Evolutionary conservation across 352 stramenopile species (phyloP).

Genomic region (Pythium rhizo-oryzae): DNA sequence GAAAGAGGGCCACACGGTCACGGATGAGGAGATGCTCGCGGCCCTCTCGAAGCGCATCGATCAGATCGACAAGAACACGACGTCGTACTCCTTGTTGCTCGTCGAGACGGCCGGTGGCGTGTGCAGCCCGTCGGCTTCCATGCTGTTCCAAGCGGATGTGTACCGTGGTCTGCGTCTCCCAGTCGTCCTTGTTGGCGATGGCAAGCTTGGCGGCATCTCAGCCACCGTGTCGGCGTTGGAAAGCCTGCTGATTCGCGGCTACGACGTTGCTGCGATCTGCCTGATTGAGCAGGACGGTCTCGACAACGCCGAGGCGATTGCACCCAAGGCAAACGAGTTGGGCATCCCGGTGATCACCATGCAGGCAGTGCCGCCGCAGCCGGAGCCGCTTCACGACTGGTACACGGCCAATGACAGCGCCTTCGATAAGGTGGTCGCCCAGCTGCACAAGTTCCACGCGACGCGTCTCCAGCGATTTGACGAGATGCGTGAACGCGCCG

Average conservation of each 20-base stretch:
- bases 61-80: slow-evolving; percentile 37
- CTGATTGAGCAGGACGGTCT: slow-evolving; percentile 80
- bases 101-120: slow-evolving; percentile 97
- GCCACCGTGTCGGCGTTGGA: slow-evolving; percentile 94
- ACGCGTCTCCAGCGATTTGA: slow-evolving; percentile 54
- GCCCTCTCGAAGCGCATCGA: slow-evolving; percentile 65
- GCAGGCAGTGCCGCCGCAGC: slow-evolving; percentile 67
- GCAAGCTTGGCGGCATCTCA: slow-evolving; percentile 95
- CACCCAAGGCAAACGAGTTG: slow-evolving; percentile 60
- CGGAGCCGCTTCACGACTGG: slow-evolving; percentile 75
- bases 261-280: slow-evolving; percentile 87
- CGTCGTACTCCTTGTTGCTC: slow-evolving; percentile 62
- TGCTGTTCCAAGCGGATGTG: slow-evolving; percentile 93
- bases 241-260: slow-evolving; percentile 90
- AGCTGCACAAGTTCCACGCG: slow-evolving; percentile 61
- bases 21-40: slow-evolving; percentile 86
- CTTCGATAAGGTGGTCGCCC: slow-evolving; percentile 57
- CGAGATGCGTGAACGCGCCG: slow-evolving; percentile 56
- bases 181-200: slow-evolving; percentile 96
- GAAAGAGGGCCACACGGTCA: slow-evolving; percentile 86
- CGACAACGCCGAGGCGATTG: slow-evolving; percentile 67
- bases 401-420: slow-evolving; percentile 46
- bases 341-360: slow-evolving; percentile 81
- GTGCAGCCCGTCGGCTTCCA: slow-evolving; percentile 86
- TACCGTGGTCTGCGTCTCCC: slow-evolving; percentile 90